Percentiles rank a stretch among this genome's conserved stretches.
phyloP scores from a whole-genome alignment of 331 rosid species.

The Acacia concinna region DNA sequence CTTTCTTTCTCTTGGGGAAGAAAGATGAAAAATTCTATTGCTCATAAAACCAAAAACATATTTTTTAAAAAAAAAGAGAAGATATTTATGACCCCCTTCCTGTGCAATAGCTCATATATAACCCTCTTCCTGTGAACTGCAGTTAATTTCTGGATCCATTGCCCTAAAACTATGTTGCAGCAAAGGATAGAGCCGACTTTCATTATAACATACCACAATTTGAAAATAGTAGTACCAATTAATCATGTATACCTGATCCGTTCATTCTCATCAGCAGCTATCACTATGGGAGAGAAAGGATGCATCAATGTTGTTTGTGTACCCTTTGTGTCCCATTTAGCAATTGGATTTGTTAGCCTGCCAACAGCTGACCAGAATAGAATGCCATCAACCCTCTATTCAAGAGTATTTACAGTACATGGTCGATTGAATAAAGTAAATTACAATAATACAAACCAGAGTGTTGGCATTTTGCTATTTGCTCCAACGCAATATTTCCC shows the following conservation, averaged over 20 bases:
- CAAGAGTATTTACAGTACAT: background rate
- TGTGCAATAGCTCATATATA: conserved; percentile 2
- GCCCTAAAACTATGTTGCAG: background rate
- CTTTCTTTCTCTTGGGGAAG: background rate
- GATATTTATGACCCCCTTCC: background rate
- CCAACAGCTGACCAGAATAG: conserved; percentile 69
- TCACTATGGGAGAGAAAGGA: conserved; percentile 90
- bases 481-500: conserved; percentile 87
- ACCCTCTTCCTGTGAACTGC: background rate
- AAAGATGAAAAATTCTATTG: background rate
- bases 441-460: conserved; percentile 52
- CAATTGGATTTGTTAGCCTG: conserved; percentile 81
- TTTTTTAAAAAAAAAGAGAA: background rate
- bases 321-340: conserved; percentile 90
- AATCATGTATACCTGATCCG: conserved; percentile 70
- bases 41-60: background rate
- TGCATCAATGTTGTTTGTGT: conserved; percentile 78
- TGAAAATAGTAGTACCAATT: conserved; percentile 8
- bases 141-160: background rate
- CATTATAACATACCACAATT: conserved; percentile 8
- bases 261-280: conserved; percentile 96
- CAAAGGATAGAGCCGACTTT: background rate
- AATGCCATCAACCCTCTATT: conserved; percentile 25
- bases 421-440: background rate
- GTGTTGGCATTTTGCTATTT: conserved; percentile 88